These are phyloP conservation scores for Phaffomyces antillensis DNA, from an alignment of 805 yeast genomes.

Conservation along the genomic window DNA sequence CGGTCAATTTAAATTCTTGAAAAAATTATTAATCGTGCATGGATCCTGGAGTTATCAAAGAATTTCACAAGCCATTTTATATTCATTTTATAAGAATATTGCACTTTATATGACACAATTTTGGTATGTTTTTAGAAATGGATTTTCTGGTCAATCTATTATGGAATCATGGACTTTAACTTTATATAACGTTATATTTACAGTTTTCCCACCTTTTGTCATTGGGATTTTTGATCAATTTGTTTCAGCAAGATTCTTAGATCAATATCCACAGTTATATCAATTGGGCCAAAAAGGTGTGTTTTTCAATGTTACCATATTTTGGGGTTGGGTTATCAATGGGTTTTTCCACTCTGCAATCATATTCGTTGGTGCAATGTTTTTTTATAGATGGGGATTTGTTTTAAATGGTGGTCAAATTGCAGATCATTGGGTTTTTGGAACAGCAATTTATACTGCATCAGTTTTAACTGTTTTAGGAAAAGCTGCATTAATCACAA, in stretches of 20 bases:
- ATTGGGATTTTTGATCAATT: conserved; percentile 96
- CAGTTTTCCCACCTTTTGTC: conserved; percentile 93
- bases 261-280: conserved; percentile 88
- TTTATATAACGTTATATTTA: conserved; percentile 87
- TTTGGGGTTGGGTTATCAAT: conserved; percentile 96
- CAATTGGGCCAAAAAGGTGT: conserved; percentile 83
- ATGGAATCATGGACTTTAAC: conserved; percentile 98
- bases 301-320: conserved; percentile 83
- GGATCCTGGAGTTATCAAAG: conserved; percentile 98
- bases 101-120: conserved; percentile 96
- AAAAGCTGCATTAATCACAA: conserved; percentile 88
- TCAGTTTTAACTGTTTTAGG: conserved; percentile 87
- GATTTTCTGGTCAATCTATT: conserved; percentile 91
- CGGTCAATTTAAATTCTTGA: conserved; percentile 87
- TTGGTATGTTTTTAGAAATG: conserved; percentile 92
- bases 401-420: conserved; percentile 59
- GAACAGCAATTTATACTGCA: conserved; percentile 81
- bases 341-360: conserved; percentile 93
- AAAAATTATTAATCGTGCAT: conserved; percentile 81
- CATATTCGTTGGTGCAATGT: conserved; percentile 64
- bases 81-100: conserved; percentile 93
- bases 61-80: conserved; percentile 83
- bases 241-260: conserved; percentile 81
- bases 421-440: conserved; percentile 93
- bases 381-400: conserved; percentile 63